Base-by-base conservation (phyloP, 352 stramenopile genomes). In the Globisporangium paddicum region DNA sequence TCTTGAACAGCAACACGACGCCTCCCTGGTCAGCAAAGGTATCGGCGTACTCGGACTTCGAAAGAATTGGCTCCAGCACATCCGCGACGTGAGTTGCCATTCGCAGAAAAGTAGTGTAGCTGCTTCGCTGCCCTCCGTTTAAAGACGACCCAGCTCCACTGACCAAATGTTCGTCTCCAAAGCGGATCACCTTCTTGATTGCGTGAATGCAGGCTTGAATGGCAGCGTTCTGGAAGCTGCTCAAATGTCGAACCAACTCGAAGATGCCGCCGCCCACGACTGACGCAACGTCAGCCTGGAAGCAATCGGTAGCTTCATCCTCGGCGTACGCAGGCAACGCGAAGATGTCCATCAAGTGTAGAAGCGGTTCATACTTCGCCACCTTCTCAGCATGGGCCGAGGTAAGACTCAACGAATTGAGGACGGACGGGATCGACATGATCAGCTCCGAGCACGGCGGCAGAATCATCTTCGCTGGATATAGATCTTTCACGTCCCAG, bases 221-320 rank as follows among this genome's bases (percentile, higher is more conserved):
- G 8, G 92, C 79, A 34, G 82, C 67, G 37, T 82, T 79, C 52
- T 94, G 90, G 44, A 98, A 86, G 32, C 70, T 83, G 34, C 90
- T 82, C 42, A 98, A 88, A 69, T 99, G 95, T 5, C 96, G 86
- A 90, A 99, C 98, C 23, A 99, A 72, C 71, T 99, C 96, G 68
- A 98, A 97, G 37, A 99, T 73, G 11, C 95, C 95, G 6, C 87
- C 90, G 2, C 95, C 96, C 47, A 98, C 84, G 35, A 98, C 94
- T 13, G 90, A 84, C 21, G 93, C 82, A 49, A 98, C 91, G 65
- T 98, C 96, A 45, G 89, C 93, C 49, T 98, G 79, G 10, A 99
- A 77, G 58, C 87, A 97, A 42, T 97, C 67, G 63, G 77, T 67
- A 60, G 77, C 78, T 85, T 98, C 63, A 38, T 89, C 78, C 51